Percentiles rank a stretch among this genome's conserved stretches.
These are phyloP conservation scores for Geum urbanum DNA, from an alignment of 306 rosid genomes.

Conservation along the genomic window DNA sequence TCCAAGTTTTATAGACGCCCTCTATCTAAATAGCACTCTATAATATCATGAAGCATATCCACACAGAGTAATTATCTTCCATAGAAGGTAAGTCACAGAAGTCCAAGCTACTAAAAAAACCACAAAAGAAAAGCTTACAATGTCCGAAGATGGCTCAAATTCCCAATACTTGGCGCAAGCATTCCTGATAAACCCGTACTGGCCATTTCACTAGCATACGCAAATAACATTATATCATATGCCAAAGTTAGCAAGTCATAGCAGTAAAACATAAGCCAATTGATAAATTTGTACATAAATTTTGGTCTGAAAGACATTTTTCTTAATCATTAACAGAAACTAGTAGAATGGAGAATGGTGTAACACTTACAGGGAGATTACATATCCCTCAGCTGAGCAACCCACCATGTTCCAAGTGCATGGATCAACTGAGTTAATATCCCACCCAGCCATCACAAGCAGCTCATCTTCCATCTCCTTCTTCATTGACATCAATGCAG, in stretches of 20 bases:
- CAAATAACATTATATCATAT: not conserved
- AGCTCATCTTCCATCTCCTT: constrained; percentile 59
- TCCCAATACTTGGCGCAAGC: constrained; percentile 75
- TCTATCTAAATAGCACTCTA: not conserved
- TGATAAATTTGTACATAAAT: no score
- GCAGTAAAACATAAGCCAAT: constrained; percentile 6
- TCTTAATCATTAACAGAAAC: constrained; percentile 2
- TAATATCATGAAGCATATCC: not conserved
- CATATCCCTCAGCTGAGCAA: constrained; percentile 77
- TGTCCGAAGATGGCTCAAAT: constrained; percentile 69
- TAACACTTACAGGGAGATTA: constrained; percentile 68
- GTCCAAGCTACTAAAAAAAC: not conserved
- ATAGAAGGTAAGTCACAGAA: not conserved
- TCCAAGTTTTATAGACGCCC: not conserved
- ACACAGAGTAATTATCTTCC: not conserved
- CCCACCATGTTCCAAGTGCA: constrained; percentile 92
- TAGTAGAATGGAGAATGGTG: not conserved
- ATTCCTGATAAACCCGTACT: constrained; percentile 67
- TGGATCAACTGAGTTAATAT: constrained; percentile 92
- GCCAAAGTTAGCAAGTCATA: constrained; percentile 6
- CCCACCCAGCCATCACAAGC: constrained; percentile 76
- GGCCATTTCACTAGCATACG: constrained; percentile 71
- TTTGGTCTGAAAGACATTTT: not conserved
- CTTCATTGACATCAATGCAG: constrained; percentile 95
- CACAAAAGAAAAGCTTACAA: constrained; percentile 47